Evolutionary conservation across 2,329 filamentous ascomycete species (phyloP).

Genomic region (Penicillium sp.): DNA sequence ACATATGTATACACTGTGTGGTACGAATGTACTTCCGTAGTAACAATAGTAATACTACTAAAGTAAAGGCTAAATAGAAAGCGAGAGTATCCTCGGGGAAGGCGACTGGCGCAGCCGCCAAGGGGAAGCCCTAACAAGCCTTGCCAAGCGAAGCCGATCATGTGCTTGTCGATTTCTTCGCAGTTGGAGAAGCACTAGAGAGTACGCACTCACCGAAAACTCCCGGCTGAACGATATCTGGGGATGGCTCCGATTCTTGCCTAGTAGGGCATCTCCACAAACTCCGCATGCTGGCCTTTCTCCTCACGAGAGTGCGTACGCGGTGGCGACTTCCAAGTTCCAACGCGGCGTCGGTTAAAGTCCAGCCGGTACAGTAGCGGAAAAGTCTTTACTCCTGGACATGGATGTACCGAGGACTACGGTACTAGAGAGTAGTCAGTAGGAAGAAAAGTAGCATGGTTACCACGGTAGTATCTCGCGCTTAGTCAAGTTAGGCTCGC

Average conservation of each 20-base stretch:
- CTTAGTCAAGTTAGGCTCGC: too few relatives aligned
- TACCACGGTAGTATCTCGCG: too few relatives aligned
- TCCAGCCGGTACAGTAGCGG: too few relatives aligned
- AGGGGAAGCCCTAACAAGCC: neutral
- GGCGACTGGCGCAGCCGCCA: conserved; percentile 10
- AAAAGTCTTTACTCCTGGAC: too few relatives aligned
- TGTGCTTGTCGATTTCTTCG: neutral
- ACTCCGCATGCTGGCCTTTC: neutral
- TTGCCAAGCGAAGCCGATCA: neutral
- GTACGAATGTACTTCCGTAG: too few relatives aligned
- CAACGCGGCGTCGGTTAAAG: neutral
- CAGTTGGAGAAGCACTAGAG: too few relatives aligned
- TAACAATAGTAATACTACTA: neutral
- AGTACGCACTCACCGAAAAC: too few relatives aligned
- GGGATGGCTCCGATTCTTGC: neutral
- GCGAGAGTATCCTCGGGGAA: too few relatives aligned
- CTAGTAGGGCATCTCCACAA: neutral
- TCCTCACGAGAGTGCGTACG: neutral
- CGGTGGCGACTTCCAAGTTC: neutral
- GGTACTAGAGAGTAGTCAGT: too few relatives aligned
- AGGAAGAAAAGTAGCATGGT: too few relatives aligned
- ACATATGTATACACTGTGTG: too few relatives aligned
- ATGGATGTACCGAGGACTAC: too few relatives aligned
- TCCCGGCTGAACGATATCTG: neutral
- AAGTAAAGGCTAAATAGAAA: neutral